Evolutionary conservation across 148 eudicot genomes (phyloP).

Genomic region (Persicaria maculosa): DNA sequence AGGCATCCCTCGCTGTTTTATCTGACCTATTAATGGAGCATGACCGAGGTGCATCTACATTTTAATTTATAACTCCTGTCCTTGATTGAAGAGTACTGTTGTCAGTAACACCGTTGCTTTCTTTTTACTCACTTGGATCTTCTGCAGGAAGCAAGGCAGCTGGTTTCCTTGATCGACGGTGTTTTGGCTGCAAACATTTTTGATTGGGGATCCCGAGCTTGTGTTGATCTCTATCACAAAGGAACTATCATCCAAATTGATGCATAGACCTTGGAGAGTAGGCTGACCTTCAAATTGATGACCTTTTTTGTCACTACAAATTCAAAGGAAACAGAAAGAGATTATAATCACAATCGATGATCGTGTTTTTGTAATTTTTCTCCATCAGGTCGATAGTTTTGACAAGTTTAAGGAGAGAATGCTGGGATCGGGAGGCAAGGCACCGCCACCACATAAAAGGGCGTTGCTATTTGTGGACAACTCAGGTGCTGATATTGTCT

Average conservation of each 20-base stretch:
- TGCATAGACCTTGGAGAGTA: constrained; percentile 99
- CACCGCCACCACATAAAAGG: constrained; percentile 53
- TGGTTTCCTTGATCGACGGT: constrained; percentile 83
- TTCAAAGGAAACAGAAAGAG: background rate
- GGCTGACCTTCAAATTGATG: constrained; percentile 6
- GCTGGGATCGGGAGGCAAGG: constrained; percentile 50
- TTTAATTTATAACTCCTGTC: background rate
- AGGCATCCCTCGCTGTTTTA: constrained; percentile 95
- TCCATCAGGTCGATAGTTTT: constrained; percentile 82
- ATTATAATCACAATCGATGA: background rate
- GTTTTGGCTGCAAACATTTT: constrained; percentile 98
- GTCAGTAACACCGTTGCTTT: background rate
- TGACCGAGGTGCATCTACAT: constrained; percentile 55
- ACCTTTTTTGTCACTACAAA: background rate
- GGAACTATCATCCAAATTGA: constrained; percentile 96
- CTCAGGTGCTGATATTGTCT: constrained; percentile 83
- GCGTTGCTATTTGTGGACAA: constrained; percentile 94
- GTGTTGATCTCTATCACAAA: constrained; percentile 95
- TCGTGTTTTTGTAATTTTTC: constrained; percentile 10
- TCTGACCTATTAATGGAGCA: constrained; percentile 79
- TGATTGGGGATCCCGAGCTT: constrained; percentile 99
- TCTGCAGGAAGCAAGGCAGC: constrained; percentile 66
- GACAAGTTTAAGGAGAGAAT: constrained; percentile 76
- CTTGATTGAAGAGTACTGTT: background rate
- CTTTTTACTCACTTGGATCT: background rate